These are phyloP conservation scores for Phytophthora foliorum DNA, from an alignment of 352 stramenopile species.

Conservation along the genomic window DNA sequence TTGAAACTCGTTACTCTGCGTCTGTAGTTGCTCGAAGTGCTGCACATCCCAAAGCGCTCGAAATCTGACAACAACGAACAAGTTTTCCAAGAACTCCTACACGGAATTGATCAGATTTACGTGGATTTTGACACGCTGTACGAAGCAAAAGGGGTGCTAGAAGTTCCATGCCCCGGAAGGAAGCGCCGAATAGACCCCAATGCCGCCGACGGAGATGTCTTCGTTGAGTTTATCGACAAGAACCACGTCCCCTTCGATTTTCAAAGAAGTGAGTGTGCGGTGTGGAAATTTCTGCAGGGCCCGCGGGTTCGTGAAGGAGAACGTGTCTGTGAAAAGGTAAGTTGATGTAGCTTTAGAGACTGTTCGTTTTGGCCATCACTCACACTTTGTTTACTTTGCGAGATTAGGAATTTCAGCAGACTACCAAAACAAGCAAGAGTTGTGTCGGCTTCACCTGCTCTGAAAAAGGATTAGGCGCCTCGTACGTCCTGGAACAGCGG, in stretches of 20 bases:
- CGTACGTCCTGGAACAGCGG: constrained; percentile 5
- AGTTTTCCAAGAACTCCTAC: constrained; percentile 5
- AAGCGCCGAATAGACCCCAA: not conserved
- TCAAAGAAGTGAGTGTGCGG: not conserved
- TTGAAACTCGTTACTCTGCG: no score
- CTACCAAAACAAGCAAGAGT: constrained; percentile 1
- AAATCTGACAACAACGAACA: not conserved
- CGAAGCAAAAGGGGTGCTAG: not conserved
- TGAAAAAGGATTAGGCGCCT: not conserved
- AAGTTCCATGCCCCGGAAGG: constrained; percentile 5
- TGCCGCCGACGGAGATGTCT: not conserved
- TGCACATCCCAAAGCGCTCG: not conserved
- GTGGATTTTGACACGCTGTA: not conserved
- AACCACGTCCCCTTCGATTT: constrained; percentile 16
- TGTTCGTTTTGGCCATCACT: not conserved
- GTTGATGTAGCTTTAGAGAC: not conserved
- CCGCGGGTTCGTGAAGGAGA: constrained; percentile 1
- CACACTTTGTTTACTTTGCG: not conserved
- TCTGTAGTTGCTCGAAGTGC: constrained; percentile 1
- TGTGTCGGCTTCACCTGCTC: constrained; percentile 3
- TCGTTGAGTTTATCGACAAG: constrained; percentile 11
- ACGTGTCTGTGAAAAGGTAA: constrained; percentile 6
- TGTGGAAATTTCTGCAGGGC: constrained; percentile 14
- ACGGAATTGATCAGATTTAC: constrained; percentile 2
- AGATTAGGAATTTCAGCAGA: constrained; percentile 3